These are phyloP conservation scores for Rhytidiadelphus loreus DNA, from an alignment of 225 moss, liverwort and hornwort species.

Conservation along the genomic window DNA sequence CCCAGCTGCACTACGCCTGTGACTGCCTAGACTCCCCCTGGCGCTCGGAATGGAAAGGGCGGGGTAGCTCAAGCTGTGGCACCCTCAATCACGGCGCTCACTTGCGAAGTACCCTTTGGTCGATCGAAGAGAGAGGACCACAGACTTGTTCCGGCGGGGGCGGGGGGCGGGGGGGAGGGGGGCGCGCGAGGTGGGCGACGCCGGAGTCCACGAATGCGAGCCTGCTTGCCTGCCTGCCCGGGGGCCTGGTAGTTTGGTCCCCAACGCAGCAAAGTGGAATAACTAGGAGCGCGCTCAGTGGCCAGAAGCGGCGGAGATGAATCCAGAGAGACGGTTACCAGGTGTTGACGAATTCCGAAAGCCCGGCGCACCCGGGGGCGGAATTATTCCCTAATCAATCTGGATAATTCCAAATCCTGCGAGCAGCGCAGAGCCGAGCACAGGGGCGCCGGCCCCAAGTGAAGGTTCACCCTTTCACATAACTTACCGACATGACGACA, in stretches of 20 bases:
- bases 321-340: conserved; percentile 1
- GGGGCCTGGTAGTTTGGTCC: background rate
- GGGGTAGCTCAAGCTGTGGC: background rate
- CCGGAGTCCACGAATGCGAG: background rate
- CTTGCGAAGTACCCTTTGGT: background rate
- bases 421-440: background rate
- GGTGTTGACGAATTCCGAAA: conserved; percentile 4
- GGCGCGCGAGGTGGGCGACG: background rate
- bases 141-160: background rate
- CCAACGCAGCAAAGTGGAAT: background rate
- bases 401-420: background rate
- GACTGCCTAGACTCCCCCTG: background rate
- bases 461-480: background rate
- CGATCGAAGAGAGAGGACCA: background rate
- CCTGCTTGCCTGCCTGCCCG: background rate
- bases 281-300: background rate
- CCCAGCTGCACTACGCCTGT: background rate
- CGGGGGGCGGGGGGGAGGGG: background rate
- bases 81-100: background rate
- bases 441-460: background rate
- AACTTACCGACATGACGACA: background rate
- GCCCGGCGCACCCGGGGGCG: background rate
- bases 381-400: conserved; percentile 1
- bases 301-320: background rate
- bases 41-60: background rate